Base-by-base conservation (phyloP, 768 basidiomycete species). In the Mycena polygramma region DNA sequence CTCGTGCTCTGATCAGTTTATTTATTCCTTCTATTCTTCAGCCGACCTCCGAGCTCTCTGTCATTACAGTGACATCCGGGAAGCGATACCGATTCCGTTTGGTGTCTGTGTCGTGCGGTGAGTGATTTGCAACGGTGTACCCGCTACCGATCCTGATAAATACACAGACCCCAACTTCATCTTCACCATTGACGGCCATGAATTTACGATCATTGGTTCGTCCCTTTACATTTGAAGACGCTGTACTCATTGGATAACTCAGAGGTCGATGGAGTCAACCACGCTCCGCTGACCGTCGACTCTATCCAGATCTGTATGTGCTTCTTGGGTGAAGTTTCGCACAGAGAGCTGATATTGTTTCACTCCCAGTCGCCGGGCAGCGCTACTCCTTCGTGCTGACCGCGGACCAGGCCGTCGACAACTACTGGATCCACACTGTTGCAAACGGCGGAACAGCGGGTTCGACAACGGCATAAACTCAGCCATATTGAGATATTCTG, bases 401-500 rank as follows among this genome's bases (percentile, higher is more conserved):
- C 15, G 86, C 88, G 19, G 75, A 87, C 72, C 82, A 88, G 58
- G 73, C 81, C 0, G 72, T 85, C 22, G 81, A 77, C 2, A 91
- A 89, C 74, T 91, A 90, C 76, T 91, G 84, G 83, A 78, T 85
- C 52, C 82, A 83, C 57, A 77, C 83, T 19, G 67, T 79, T 55
- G 79, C 79, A 62, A 74, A 77, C 70, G 66, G 70, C 26, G 72
- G 79, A 0, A 69, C 59, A 7, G 57, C 77, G 81, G 74, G 17
- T 85, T 84, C 57, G 73, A 69, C 0, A 79, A 77, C 22, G 83
- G 83, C 7, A 79, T 84, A 68, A 88, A 87, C 75, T 81, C 81
- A 46, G 89, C 87, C 8, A 88, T 90, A 63, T 75, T 90, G 43
- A 82, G 87, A 45, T 90, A 90, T 63, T 73, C 41, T 2, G 86